Evolutionary conservation across 2,329 filamentous ascomycete genomes (phyloP), one percentile per base, ranked within the genome.

Genomic region (Parafenestella ontariensis): DNA sequence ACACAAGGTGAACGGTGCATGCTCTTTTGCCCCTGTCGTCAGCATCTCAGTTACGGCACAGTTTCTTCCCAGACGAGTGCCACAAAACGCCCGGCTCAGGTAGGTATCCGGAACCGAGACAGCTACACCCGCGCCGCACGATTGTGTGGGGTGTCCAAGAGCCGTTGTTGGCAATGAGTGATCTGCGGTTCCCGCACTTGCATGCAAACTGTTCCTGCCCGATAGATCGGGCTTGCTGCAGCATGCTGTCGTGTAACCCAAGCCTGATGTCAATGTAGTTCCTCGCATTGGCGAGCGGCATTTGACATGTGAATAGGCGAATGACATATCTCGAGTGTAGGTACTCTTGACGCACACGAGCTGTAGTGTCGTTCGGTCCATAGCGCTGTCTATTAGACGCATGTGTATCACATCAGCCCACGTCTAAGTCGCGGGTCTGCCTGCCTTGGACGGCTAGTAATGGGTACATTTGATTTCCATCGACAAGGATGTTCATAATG

Each of bases 61-160:
- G 15, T 28, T 20, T 18, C 7, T 18, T 43, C 13, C 9, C 9
- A 40, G 13, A 4, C 13, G 37, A 2, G 37, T 24, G 37, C 37
- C 37, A 23, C 37, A 40, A 24, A 4, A 21, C 18, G 18, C 21
- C 18, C 10, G 20, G 11, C 37, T 21, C 4, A 3, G 24, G 41
- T 26, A 28, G 10, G 23, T 18, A 43, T 24, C 26, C 24, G 37
- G 28, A 20, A 15, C 20, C 42, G 26, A 54, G 43, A 43, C 23
- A 29, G 37, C 20, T 50, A 44, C 44, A 28, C 31, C 42, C 34
- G 48, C 43, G 52, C 55, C 52, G 55, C 52, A 58, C 56, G 56
- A 52, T 42, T 17, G 26, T 46, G 52, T 49, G 48, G 51, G 42
- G 49, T 48, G 40, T 48, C 24, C 5, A 34, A 39, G 21, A 31